Evolutionary conservation across 495 filamentous ascomycete species (phyloP), one percentile per base, ranked within the genome.

Genomic region (Aspergillus mulundensis): DNA sequence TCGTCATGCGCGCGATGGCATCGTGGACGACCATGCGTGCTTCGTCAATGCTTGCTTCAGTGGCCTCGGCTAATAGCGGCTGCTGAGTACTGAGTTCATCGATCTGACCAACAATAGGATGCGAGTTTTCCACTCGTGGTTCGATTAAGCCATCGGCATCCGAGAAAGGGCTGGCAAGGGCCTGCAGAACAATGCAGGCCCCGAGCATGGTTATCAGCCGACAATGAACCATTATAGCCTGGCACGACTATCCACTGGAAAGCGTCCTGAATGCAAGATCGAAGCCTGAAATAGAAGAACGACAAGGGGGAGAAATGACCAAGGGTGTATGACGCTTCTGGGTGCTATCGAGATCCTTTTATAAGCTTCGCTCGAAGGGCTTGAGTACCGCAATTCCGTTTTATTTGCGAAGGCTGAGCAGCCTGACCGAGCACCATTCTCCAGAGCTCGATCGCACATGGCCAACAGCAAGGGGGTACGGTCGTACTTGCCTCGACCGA

Each of bases 1-100:
- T 25, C 24, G 52, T 54, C 52, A 54, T 54, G 21, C 7, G 32
- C 28, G 52, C 28, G 20, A 54, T 54, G 52, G 42, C 52, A 46
- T 39, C 41, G 23, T 16, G 25, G 30, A 54, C 42, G 28, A 54
- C 20, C 21, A 39, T 15, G 15, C 52, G 52, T 0, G 52, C 52
- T 24, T 39, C 52, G 18, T 40, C 42, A 38, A 54, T 47, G 18
- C 48, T 39, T 2, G 48, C 12, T 7, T 16, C 34, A n/a, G 48
- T 24, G 32, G 48, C 19, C 3, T 25, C 38, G 14, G 12, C 20
- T 7, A 50, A 18, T 14, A 40, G 32, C 15, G 48, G 48, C 14
- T 50, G 32, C 5, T 18, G 32, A 23, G 19, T 8, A 16, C 28
- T 25, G 24, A 34, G 25, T 5, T 24, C 47, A 8, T 24, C 1